Evolutionary conservation across 1,139 yeast species (phyloP), one percentile per base, ranked within the genome.

Genomic region (Lodderomyces metapsilosis): DNA sequence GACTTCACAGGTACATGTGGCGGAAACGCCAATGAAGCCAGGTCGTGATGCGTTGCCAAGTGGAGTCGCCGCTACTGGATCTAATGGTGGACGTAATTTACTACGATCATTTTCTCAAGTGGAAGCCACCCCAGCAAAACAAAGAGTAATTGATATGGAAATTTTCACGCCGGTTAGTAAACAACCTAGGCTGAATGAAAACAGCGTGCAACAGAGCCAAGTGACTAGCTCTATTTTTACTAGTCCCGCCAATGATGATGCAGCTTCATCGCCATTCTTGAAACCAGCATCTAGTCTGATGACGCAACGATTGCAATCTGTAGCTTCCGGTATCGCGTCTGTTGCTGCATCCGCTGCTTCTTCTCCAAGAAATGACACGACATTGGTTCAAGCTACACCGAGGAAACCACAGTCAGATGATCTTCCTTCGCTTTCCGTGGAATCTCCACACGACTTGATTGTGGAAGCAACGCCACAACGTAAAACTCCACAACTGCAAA

Each of bases 61-160:
- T 28, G 18, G 32, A 9, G n/a, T 6, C 12, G 17, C 10, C n/a
- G 17, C 8, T 27, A 11, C 4, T 24, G 27, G 27, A 4, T 5
- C 22, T 16, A 59, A 36, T 44, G 46, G 12, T 43, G 47, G 32
- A 15, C 16, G 32, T 4, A 15, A 28, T 28, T 15, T 28, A 18
- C 13, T 28, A 18, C 13, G 8, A 20, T 52, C 61, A 4, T 43
- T 57, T 21, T 50, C 62, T 1, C 70, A 65, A 45, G 61, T 64
- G 5, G 57, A 54, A 13, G 62, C 57, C 2, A 63, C 68, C 1
- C 69, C 69, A 21, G 44, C 36, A 8, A 38, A 25, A 43, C 35
- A 31, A 34, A 30, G 13, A 12, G 21, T 17, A 3, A 17, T 31
- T 24, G 37, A 31, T 21, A 8, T 27, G 28, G 31, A 38, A 9